Evolutionary conservation across 805 yeast species (phyloP), one percentile per base, ranked within the genome.

Genomic region (Ascoidea rubescens): DNA sequence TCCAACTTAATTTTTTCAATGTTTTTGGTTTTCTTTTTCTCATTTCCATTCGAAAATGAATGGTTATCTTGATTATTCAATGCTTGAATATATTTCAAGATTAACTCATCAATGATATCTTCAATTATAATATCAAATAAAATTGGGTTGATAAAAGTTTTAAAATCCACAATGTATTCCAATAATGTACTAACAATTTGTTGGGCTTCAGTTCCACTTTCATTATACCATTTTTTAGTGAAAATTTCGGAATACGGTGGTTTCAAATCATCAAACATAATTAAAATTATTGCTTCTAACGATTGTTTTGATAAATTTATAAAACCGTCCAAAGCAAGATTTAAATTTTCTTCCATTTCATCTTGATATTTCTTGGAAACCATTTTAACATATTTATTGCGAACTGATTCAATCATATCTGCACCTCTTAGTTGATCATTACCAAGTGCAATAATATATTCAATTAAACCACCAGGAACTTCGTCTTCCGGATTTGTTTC

Each of bases 371-470:
- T 76, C 46, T 80, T 82, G 45, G 83, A 73, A 47, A 87, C 84
- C 60, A 79, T 71, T n/a, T 77, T 79, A 28, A 79, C 77, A 58
- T 83, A 75, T 54, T 83, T 74, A 49, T 78, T 78, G 5, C 84
- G 74, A 53, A 86, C 14, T 30, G 85, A 84, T 56, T 85, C 93
- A 2, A 82, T 69, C 56, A 78, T 78, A 58, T 79, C 83, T 2
- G 85, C 84, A 14, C 82, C 82, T 56, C 80, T 73, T 70, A 81
- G 78, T 65, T 85, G 95, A 58, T 90, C 93, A 65, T 88, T 88
- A 2, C 90, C 91, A 16, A 87, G 72, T 0, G 96, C 96, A 14
- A 86, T 77, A 51, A 86, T 67, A 65, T 88, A 88, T 60, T 88
- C 96, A 45, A 83, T 72, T 33, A 88, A 69, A 1, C 96, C 96